Evolutionary conservation across 2,329 filamentous ascomycete species (phyloP), one percentile per base, ranked within the genome.

Genomic region (Aspergillus sp.): DNA sequence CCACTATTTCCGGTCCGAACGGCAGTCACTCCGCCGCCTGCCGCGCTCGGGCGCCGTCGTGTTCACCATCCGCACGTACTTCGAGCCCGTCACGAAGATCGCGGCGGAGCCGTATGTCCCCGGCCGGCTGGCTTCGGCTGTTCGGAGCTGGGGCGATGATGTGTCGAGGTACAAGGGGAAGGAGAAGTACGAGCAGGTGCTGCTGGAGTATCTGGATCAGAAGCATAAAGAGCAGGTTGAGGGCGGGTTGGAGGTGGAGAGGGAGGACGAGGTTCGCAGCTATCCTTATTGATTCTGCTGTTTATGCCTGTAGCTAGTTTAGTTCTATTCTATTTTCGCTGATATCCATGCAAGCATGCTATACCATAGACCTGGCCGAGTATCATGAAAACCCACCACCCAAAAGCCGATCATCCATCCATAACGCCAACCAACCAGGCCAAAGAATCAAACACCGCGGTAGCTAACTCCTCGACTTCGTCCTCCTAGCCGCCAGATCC

Each of bases 31-130:
- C 32, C 63, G 82, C 8, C 59, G 82, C 30, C 62, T 80, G 37
- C 76, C 76, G 3, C 66, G 59, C 43, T 68, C 65, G 1, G 71
- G 74, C 0, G 75, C 66, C 0, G 64, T 80, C 1, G 73, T 80
- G 3, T 89, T 89, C 48, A 88, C 83, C 0, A 85, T 89, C 31
- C 66, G 83, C 8, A 89, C 83, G 1, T 89, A 89, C 55, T 86
- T 89, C 49, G 72, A 78, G 37, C 81, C 80, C 0, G 60, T 89
- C 17, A 78, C 69, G 0, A 75, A 79, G 11, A 72, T 89, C 36
- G 76, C 63, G 0, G 56, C 74, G 52, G 82, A 89, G 60, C 74
- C 78, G 12, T 83, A 82, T 53, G 83, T 93, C 1, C 84, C 85
- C 0, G 84, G 85, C 0, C 60, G 85, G 20, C 55, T 93, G 48